A percentile compares a stretch with the other conserved stretches of the same genome.
These are phyloP conservation scores for Puccinellia tenuiflora DNA, from an alignment of 176 grass and related monocot species.

Conservation along the genomic window DNA sequence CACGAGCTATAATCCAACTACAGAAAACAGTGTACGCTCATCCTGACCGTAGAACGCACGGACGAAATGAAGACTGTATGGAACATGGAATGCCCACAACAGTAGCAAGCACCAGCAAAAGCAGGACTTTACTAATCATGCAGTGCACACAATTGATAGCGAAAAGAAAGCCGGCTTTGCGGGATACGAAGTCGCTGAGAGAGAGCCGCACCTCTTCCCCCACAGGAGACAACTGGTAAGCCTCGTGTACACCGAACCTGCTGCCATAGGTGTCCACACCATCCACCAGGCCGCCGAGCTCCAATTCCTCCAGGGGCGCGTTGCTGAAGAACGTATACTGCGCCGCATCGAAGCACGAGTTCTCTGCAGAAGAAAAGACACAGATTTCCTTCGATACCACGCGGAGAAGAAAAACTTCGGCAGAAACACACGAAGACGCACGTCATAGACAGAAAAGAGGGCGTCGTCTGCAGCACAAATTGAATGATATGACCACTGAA, in stretches of 20 bases:
- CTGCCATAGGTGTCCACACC: slow-evolving; percentile 13
- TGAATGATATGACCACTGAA: neutral
- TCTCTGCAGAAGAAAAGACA: slow-evolving; percentile 35
- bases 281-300: slow-evolving; percentile 58
- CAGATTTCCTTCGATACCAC: neutral
- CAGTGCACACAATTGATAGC: slow-evolving; percentile 4
- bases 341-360: slow-evolving; percentile 50
- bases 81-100: slow-evolving; percentile 23
- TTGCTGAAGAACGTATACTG: slow-evolving; percentile 76
- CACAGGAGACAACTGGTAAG: slow-evolving; percentile 53
- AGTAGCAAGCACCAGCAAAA: slow-evolving; percentile 14
- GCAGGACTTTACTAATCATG: slow-evolving; percentile 5
- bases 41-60: slow-evolving; percentile 7
- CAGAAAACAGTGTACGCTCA: slow-evolving; percentile 14
- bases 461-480: neutral
- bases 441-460: no score
- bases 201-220: slow-evolving; percentile 52
- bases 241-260: slow-evolving; percentile 40
- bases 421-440: neutral
- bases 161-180: neutral
- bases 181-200: neutral
- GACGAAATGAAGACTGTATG: neutral
- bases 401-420: neutral
- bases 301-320: slow-evolving; percentile 46
- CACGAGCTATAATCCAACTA: neutral